Evolutionary conservation across 1,284 basidiomycete genomes (phyloP).

Genomic region (Cystobasidium pallidum): DNA sequence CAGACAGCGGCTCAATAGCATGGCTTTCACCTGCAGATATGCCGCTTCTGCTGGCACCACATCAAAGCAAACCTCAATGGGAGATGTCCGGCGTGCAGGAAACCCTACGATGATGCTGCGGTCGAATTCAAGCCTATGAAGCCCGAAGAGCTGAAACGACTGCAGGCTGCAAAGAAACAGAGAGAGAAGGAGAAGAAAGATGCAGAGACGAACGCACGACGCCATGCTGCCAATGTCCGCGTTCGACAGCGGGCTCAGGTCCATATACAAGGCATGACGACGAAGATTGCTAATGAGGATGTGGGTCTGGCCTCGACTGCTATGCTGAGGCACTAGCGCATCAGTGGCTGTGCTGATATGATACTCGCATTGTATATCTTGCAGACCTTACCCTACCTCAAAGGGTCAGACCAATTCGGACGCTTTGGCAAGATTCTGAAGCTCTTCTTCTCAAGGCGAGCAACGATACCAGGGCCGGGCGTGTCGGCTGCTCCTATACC

Average conservation of each 20-base stretch:
- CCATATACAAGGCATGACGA: conserved; percentile 90
- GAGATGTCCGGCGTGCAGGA: conserved; percentile 93
- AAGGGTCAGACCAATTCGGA: conserved; percentile 96
- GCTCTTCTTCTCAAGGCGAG: conserved; percentile 89
- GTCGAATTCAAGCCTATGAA: conserved; percentile 96
- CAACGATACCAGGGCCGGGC: conserved; percentile 53
- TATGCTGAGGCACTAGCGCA: conserved; percentile 19
- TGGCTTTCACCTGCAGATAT: conserved; percentile 68
- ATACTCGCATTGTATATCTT: conserved; percentile 35
- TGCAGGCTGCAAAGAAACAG: conserved; percentile 94
- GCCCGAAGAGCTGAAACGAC: conserved; percentile 74
- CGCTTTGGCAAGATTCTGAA: conserved; percentile 98
- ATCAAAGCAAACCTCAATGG: conserved; percentile 96
- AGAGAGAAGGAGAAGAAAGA: conserved; percentile 95
- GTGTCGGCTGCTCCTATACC: not conserved
- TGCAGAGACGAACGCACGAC: conserved; percentile 81
- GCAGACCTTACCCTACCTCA: conserved; percentile 88
- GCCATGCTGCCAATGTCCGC: conserved; percentile 87
- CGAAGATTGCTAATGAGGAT: conserved; percentile 92
- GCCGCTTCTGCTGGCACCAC: conserved; percentile 99
- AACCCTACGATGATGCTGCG: conserved; percentile 88
- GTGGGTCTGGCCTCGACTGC: conserved; percentile 61
- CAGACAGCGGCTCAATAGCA: not conserved
- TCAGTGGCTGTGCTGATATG: too few species aligned
- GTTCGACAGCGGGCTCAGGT: conserved; percentile 97